Conservation (phyloP, 805 yeast genomes). For the Spencermartinsiella europaea region DNA sequence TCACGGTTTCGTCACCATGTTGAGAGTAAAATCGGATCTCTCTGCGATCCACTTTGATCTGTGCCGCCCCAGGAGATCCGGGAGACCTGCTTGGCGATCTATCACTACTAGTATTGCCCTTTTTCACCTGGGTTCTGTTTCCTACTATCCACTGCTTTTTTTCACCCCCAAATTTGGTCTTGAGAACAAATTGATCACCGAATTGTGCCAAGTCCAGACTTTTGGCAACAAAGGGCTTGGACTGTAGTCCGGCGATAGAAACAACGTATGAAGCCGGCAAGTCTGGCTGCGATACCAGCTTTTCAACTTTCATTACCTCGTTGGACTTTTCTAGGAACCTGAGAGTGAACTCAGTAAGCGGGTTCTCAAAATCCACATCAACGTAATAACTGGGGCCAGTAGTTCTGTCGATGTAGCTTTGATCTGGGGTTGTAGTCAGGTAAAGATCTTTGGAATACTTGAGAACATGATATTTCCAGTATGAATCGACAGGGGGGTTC, state of each 20-base stretch:
- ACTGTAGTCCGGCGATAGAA: background rate
- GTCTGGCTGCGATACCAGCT: background rate
- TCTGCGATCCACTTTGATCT: background rate
- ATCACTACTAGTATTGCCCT: background rate
- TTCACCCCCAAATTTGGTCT: background rate
- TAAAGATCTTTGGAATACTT: slow-evolving; percentile 52
- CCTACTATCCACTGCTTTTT: slow-evolving; percentile 4
- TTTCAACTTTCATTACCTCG: slow-evolving; percentile 5
- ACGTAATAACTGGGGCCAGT: slow-evolving; percentile 61
- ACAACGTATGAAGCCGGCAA: background rate
- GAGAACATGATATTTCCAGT: slow-evolving; percentile 62
- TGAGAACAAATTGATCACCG: background rate
- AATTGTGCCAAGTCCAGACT: slow-evolving; percentile 1
- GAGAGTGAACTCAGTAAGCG: slow-evolving; percentile 8
- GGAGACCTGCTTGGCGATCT: background rate
- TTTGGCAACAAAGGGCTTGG: background rate
- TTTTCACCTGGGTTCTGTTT: background rate
- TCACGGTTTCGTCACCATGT: slow-evolving; percentile 13
- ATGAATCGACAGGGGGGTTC: no score
- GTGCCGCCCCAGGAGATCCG: background rate
- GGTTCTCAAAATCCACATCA: slow-evolving; percentile 6
- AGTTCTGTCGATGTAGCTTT: slow-evolving; percentile 52
- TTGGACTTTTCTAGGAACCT: slow-evolving; percentile 6
- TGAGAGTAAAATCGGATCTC: slow-evolving; percentile 11
- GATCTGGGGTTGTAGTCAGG: slow-evolving; percentile 62